Base-by-base conservation (phyloP, 495 filamentous ascomycete species). In the Aspergillus ostianus region DNA sequence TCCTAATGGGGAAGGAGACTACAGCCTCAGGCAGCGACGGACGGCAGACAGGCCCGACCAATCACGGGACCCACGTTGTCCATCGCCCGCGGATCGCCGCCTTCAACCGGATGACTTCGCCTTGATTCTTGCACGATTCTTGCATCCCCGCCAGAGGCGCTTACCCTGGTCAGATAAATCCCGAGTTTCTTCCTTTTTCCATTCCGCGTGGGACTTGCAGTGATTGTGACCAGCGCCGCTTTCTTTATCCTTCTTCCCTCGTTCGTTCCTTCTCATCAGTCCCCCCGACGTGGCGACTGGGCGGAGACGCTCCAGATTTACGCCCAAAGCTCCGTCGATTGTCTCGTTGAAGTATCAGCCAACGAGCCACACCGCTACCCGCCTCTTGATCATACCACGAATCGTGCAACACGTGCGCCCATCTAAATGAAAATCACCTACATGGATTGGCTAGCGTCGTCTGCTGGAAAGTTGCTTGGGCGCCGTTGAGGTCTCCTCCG, bases 351-450 rank as follows among this genome's bases (percentile, higher is more conserved):
- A 19, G 18, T 27, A 41, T 18, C 51, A 53, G 6, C 51, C 29
- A 36, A 19, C 29, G 21, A 54, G 17, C 20, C 32, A 44, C 52
- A 54, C 52, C 52, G 52, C 52, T 46, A 32, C 9, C 45, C 36
- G 18, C n/a, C n/a, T 21, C n/a, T 23, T 45, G 52, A 54, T 54
- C 52, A 54, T 32, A 54, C 52, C 52, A 54, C 52, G 19, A 46
- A 23, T 46, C 17, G 12, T 46, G 9, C 6, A 46, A 44, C 36
- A 54, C 52, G 36, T 54, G 45, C 30, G 13, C 32, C 32, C 36
- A 4, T 44, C 36, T 41, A 54, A 45, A 54, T 41, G 36, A 15
- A 23, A 30, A 21, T 23, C 10, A 54, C 52, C 21, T 54, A 44
- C 51, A 54, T 54, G 52, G 52, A 20, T 45, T 19, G n/a, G 18